Percentiles rank a stretch among this genome's conserved stretches.
Evolutionary conservation across 176 grass and related monocot genomes (phyloP).

Genomic region (Paspalum vaginatum): DNA sequence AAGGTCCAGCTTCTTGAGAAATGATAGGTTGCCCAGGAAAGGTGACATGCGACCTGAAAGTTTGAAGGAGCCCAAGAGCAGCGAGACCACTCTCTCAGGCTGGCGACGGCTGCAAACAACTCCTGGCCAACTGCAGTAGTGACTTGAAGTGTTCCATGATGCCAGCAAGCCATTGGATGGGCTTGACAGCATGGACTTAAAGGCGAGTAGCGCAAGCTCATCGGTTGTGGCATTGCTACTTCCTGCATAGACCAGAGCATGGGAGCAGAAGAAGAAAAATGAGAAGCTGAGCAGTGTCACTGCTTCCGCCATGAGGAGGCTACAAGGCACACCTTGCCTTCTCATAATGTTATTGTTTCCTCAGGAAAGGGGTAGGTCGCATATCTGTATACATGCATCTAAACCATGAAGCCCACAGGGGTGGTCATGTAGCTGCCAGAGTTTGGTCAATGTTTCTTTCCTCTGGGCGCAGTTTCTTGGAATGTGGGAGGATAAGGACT

Average conservation of each 20-base stretch:
- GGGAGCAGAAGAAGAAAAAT: neutral
- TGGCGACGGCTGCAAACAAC: constrained; percentile 32
- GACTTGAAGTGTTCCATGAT: constrained; percentile 38
- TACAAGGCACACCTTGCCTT: neutral
- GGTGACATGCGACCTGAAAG: constrained; percentile 35
- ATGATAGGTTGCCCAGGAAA: constrained; percentile 44
- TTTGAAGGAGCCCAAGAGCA: neutral
- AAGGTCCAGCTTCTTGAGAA: constrained; percentile 26
- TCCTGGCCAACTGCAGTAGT: constrained; percentile 41
- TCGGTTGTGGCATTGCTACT: constrained; percentile 15
- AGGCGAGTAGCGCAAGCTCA: constrained; percentile 37
- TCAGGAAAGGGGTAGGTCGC: no score
- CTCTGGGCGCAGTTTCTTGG: no score
- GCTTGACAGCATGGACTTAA: constrained; percentile 41
- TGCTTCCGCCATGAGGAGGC: neutral
- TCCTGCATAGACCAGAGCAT: neutral
- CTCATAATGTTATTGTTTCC: no score
- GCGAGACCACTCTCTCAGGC: constrained; percentile 16
- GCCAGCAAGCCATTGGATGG: neutral
- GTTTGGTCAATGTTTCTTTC: no score
- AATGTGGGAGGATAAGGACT: no score
- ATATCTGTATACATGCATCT: no score
- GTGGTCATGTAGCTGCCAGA: no score
- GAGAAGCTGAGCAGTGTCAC: neutral
- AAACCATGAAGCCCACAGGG: no score